Evolutionary conservation across 179 eudicot genomes (phyloP).

Genomic region (Sideroxylon spinosum): DNA sequence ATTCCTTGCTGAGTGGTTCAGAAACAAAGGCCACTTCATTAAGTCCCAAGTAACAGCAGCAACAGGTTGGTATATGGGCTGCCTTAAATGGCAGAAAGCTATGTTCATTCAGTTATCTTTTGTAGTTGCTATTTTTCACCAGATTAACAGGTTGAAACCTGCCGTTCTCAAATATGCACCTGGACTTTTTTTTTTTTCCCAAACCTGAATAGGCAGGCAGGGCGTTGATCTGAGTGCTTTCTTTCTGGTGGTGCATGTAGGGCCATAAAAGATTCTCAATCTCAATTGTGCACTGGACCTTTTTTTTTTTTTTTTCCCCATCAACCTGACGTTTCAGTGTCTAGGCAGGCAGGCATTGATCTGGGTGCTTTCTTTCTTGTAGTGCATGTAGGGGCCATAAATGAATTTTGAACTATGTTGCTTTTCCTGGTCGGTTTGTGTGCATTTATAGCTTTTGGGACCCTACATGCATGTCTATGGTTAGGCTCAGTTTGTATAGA

Average conservation of each 20-base stretch:
- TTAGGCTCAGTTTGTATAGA: too few relatives aligned
- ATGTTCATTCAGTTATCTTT: background rate
- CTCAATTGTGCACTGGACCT: too few relatives aligned
- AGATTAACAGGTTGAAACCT: background rate
- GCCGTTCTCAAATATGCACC: background rate
- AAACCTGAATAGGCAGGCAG: background rate
- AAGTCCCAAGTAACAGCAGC: conserved; percentile 99
- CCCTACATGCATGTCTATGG: too few relatives aligned
- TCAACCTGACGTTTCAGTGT: too few relatives aligned
- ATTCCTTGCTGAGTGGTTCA: conserved; percentile 97
- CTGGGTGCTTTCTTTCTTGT: background rate
- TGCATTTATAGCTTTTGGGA: background rate
- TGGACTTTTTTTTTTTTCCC: background rate
- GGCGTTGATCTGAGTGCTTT: background rate
- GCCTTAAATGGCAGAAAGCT: background rate
- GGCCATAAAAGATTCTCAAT: too few relatives aligned
- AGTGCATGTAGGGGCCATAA: background rate
- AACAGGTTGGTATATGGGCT: conserved; percentile 54
- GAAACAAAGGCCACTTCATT: conserved; percentile 93
- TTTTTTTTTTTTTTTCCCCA: too few relatives aligned
- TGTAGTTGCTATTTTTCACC: background rate
- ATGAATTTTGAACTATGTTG: background rate
- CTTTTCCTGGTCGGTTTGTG: background rate
- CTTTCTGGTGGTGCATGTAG: background rate
- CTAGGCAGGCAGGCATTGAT: background rate